Base-by-base conservation (phyloP, 1,139 yeast species). In the Candida tropicalis region DNA sequence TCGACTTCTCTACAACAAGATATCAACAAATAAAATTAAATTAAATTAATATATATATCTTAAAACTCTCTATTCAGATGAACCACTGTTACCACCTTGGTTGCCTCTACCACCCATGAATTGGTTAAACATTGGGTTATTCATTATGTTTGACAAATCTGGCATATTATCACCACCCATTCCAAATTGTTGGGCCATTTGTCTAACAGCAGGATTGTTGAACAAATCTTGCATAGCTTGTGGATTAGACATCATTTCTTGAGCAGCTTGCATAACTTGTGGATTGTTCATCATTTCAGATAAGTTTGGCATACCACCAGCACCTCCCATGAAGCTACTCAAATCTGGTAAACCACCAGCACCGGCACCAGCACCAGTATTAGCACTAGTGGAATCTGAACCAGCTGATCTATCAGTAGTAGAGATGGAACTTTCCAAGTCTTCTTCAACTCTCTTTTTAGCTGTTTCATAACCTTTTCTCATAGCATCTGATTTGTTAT, bases 381-480 rank as follows among this genome's bases (percentile, higher is more conserved):
- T 54, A 25, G 54, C 47, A 4, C 51, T 41, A 12, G 59, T 41
- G 13, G 54, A 35, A 12, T 45, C 53, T 9, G 48, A 43, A 26
- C 51, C 39, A 34, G 54, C 46, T 23, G 41, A 50, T 28, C 49
- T 40, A 16, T 48, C 58, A 31, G 56, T 44, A 48, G 50, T 62
- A 54, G 52, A 71, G 54, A 77, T 62, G 4, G 73, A 62, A 44
- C 62, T 65, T 54, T 83, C 81, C 58, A 82, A 68, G 43, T 86
- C 87, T 57, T 84, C 90, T 56, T 84, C 87, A 27, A 87, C 89
- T 62, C 91, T 82, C 66, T 79, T 80, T 70, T 88, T 87, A 27
- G 97, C 97, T 33, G 96, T 88, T 65, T 91, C 97, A 60, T 82
- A 90, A 43, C 97, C 99, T 61, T 85, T 84, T 65, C 78, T 79